Base-by-base conservation (phyloP, 352 stramenopile genomes). In the Phytopythium delawarense region DNA sequence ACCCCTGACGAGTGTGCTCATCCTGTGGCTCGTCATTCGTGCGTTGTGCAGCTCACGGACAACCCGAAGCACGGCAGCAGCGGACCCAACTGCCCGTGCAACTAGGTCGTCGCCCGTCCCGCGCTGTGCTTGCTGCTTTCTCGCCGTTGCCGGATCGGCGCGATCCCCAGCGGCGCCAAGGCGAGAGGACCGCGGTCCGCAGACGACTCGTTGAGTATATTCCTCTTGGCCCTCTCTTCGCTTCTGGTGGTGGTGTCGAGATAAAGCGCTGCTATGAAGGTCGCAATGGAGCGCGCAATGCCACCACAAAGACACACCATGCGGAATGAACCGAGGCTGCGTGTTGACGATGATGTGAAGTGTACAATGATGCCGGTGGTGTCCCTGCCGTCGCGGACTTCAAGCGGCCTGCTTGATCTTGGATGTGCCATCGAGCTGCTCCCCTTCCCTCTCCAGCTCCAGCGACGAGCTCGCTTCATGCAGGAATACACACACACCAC, bases 31-130 rank as follows among this genome's bases (percentile, higher is more conserved):
- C 53, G 34, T 64, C 15, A 21, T 46, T 64, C 20, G 56, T 52
- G 13, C 18, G 65, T 45, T 23, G 63, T 62, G 44, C 63, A 80
- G 72, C 62, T 80, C 44, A 69, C 67, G 34, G 69, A 76, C 42
- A 75, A 74, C 23, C 61, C 69, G 32, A 77, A 77, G 61, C 70
- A 55, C 45, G 46, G 63, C 66, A 74, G 74, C 44, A 68, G 51
- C 21, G 73, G 71, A 32, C 66, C 69, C 1, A 59, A 45, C 66
- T 80, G 72, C 57, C 64, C 69, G 55, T 79, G 72, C 70, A 79
- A 77, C 56, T 80, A 80, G 50, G 7, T 18, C 34, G 61, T 54
- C 16, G 35, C 21, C 39, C 65, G 28, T 48, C 4, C 37, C 46
- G 9, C 15, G 21, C 28, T 40, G 28, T 55, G n/a, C 18, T 30